Conservation (phyloP, 345 rosid species). For the Diplotaxis tenuifolia region DNA sequence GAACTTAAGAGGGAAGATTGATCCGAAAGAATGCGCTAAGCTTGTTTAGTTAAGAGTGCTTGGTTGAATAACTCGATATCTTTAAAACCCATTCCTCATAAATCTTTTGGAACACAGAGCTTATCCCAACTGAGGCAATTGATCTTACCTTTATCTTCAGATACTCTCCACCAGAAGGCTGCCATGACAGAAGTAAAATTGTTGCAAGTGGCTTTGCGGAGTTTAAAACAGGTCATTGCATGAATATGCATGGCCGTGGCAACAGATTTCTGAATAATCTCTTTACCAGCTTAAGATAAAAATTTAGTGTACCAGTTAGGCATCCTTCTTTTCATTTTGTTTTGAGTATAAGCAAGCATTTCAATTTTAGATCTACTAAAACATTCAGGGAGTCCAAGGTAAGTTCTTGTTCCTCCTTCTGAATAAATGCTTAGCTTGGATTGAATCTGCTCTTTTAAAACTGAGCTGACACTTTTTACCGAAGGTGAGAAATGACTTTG, state of each 20-base stretch:
- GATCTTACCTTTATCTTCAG: background rate
- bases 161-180: background rate
- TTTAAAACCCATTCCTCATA: background rate
- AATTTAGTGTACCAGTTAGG: background rate
- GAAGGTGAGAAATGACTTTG: background rate
- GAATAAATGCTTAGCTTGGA: background rate
- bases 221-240: background rate
- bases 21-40: background rate
- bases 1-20: too few species aligned
- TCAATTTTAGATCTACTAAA: background rate
- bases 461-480: background rate
- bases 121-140: background rate
- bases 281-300: background rate
- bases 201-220: background rate
- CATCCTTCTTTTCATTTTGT: background rate
- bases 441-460: background rate
- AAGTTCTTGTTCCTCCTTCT: background rate
- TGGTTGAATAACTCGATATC: background rate
- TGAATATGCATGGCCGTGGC: background rate
- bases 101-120: background rate
- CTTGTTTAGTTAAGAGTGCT: background rate
- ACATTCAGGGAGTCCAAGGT: background rate
- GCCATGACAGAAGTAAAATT: background rate
- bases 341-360: background rate
- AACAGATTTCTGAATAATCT: background rate